Evolutionary conservation across 139 green algal genomes (phyloP), one percentile per base, ranked within the genome.

Genomic region (Coelastrella sp.): DNA sequence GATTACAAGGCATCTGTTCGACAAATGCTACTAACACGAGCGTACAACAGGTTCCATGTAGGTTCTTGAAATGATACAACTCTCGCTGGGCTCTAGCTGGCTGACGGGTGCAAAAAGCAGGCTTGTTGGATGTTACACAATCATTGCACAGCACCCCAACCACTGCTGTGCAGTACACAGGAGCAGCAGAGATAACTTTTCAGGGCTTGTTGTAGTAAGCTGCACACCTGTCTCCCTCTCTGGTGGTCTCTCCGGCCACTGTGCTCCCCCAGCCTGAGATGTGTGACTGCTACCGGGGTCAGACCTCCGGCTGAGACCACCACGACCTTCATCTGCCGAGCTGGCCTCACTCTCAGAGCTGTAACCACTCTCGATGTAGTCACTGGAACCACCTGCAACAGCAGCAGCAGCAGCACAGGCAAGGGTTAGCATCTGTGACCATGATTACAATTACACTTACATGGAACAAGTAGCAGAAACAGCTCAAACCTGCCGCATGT

Each of bases 201-300:
- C n/a, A n/a, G n/a, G n/a, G 61, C 61, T 10, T 68, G 61, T 68
- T 68, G 61, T 68, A 68, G 61, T 68, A 68, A 68, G 68, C 68
- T 76, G 14, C 68, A 32, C 16, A 59, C 84, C 84, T 23, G 58
- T 73, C 54, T 81, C 54, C 6, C 84, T 76, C 20, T 89, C 85
- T 59, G 85, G 85, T 4, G 73, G 73, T 8, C 85, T 47, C 73
- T 83, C 58, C 4, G 73, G 85, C 73, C 59, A 84, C 19, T 75
- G 57, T 47, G 84, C 90, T 64, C 65, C 78, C 3, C 71, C 19
- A 20, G 78, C 73, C 5, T 71, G 83, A 56, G 79, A 88, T 75
- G 56, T 80, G 14, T 7, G 8, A 14, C 23, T 19, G 0, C 8
- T 78, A 65, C 64, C n/a, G 20, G 58, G 20, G 17, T 76, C 68